Evolutionary conservation across 305 asterid genomes (phyloP), one percentile per base, ranked within the genome.

Genomic region (Fraxinus latifolia): DNA sequence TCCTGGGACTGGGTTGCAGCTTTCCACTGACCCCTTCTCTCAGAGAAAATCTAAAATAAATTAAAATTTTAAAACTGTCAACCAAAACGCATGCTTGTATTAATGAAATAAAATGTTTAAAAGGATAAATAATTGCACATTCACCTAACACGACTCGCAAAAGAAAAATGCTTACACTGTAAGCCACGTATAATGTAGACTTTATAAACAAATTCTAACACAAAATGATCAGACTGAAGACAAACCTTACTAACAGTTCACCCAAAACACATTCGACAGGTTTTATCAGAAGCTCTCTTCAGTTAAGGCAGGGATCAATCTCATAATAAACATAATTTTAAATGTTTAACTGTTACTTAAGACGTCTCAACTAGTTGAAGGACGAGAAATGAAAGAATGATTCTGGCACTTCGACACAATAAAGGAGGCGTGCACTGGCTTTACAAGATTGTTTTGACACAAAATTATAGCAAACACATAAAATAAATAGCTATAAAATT

Each of bases 1-100:
- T 96, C 99, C 89, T 94, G 98, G 68, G 99, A 96, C 87, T 96
- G 97, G 32, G 91, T 93, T 27, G 99, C 97, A 83, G 99, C 98
- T 86, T 89, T 93, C 98, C 99, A 96, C 88, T 96, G 97, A 65
- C 99, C 98, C 86, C 98, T 91, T 82, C 97, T 91, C 89, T 90
- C 88, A 7, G 97, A 94, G 90, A 96, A 96, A 82, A 96, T 91
- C 99, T 96, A 77, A 79, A 79, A 58, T 17, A 82, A 79, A 83
- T 68, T 58, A 82, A 75, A 85, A 74, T 77, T 25, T 76, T 74
- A 65, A 78, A 80, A 81, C 74, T 34, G 75, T 82, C 82, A 82
- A 77, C 31, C 73, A 76, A 78, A 27, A 27, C 62, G 65, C 77
- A 83, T 32, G 70, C 25, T 76, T 80, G 82, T 65, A 75, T 27